Conservation (phyloP, 768 basidiomycete species). For the Boletus huronensis region DNA sequence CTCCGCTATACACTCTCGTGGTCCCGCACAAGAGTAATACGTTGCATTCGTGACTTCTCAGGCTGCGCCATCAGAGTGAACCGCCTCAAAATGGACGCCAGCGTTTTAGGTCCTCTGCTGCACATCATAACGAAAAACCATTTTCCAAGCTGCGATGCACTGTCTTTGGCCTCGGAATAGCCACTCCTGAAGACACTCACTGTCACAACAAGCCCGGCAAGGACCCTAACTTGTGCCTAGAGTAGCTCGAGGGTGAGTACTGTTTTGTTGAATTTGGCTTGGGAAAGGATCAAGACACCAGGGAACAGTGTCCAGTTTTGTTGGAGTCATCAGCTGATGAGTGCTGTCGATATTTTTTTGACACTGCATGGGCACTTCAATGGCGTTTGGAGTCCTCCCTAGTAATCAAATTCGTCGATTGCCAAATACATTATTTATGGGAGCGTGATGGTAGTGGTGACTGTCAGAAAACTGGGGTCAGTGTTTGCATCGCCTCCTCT, state of each 20-base stretch:
- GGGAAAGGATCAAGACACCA: constrained; percentile 95
- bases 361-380: no score
- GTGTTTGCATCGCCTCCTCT: no score
- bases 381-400: no score
- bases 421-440: no score
- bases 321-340: no score
- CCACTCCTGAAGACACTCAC: constrained; percentile 42
- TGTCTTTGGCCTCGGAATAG: no score
- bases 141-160: constrained; percentile 67
- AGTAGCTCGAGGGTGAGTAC: constrained; percentile 74
- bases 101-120: constrained; percentile 73
- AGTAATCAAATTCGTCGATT: no score
- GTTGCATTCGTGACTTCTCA: constrained; percentile 89
- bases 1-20: constrained; percentile 94
- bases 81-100: constrained; percentile 93
- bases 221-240: constrained; percentile 79
- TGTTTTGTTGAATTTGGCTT: constrained; percentile 74
- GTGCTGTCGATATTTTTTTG: no score
- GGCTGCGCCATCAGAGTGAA: constrained; percentile 96
- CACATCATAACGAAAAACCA: constrained; percentile 45
- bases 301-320: no score
- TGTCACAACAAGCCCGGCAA: constrained; percentile 91
- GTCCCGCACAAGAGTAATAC: constrained; percentile 78
- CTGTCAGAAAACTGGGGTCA: no score
- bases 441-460: no score